Evolutionary conservation across 805 yeast species (phyloP).

Genomic region (Wickerhamomyces kurtzmanii): DNA sequence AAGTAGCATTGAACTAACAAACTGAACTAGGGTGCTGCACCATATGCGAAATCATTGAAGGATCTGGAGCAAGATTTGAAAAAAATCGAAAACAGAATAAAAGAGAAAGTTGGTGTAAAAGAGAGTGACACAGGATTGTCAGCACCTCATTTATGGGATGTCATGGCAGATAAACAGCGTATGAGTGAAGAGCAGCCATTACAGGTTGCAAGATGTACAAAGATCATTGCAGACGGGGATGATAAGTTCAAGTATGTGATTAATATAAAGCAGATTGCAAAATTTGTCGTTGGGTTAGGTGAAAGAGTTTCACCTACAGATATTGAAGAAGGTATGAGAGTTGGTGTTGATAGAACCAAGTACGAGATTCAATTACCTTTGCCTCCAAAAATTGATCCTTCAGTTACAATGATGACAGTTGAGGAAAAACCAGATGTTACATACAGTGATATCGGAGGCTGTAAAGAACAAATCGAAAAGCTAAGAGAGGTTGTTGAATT

Average conservation of each 20-base stretch:
- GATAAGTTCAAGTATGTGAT: slow-evolving; percentile 90
- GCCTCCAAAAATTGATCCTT: slow-evolving; percentile 96
- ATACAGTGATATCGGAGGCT: slow-evolving; percentile 96
- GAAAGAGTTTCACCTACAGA: slow-evolving; percentile 97
- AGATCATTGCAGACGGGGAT: slow-evolving; percentile 78
- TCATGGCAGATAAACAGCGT: slow-evolving; percentile 89
- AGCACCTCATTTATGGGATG: slow-evolving; percentile 96
- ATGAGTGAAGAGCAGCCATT: slow-evolving; percentile 91
- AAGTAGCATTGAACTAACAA: slow-evolving; percentile 6
- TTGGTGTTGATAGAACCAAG: slow-evolving; percentile 95
- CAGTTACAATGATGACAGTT: slow-evolving; percentile 99
- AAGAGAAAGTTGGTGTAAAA: slow-evolving; percentile 88
- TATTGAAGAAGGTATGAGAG: slow-evolving; percentile 99
- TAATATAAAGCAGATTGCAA: slow-evolving; percentile 95
- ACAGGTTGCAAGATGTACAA: slow-evolving; percentile 98
- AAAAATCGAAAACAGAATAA: slow-evolving; percentile 75
- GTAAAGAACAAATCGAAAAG: slow-evolving; percentile 96
- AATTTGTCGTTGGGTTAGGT: slow-evolving; percentile 93
- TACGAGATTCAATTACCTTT: slow-evolving; percentile 95
- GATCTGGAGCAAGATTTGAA: slow-evolving; percentile 80
- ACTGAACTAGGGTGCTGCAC: slow-evolving; percentile 68
- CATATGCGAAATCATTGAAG: slow-evolving; percentile 78
- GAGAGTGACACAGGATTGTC: slow-evolving; percentile 98
- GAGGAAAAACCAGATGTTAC: slow-evolving; percentile 99
- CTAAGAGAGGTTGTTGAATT: slow-evolving; percentile 92